These are phyloP conservation scores for Russula dissimulans DNA, from an alignment of 768 basidiomycete genomes.

Conservation along the genomic window DNA sequence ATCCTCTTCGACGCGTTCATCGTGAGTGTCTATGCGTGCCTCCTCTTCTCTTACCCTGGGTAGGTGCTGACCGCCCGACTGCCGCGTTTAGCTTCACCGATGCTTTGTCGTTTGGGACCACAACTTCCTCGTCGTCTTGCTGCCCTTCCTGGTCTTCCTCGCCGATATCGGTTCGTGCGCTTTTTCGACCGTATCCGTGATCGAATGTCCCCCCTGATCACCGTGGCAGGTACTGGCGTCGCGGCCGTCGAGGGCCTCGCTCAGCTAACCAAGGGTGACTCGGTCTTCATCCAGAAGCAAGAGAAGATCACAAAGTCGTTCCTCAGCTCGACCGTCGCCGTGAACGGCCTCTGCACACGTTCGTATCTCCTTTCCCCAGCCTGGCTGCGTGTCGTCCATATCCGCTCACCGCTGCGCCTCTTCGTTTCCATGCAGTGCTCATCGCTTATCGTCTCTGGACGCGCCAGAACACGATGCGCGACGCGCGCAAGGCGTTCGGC, in stretches of 20 bases:
- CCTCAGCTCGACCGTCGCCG: conserved; percentile 21
- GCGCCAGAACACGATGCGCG: conserved; percentile 17
- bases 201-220: neutral
- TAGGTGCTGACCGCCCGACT: neutral
- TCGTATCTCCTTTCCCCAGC: conserved; percentile 1
- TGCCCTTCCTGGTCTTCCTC: conserved; percentile 23
- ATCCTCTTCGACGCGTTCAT: conserved; percentile 25
- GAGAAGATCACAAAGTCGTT: conserved; percentile 22
- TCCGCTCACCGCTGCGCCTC: neutral
- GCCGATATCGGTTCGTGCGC: conserved; percentile 24
- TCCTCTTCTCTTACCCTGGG: neutral
- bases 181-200: neutral
- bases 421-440: conserved; percentile 8
- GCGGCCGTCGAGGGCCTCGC: conserved; percentile 20
- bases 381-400: no score
- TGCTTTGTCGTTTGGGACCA: conserved; percentile 24
- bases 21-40: conserved; percentile 13
- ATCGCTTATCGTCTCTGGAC: conserved; percentile 24
- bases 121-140: conserved; percentile 10
- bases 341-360: conserved; percentile 26
- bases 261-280: conserved; percentile 18
- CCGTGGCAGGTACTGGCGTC: conserved; percentile 18
- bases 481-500: conserved; percentile 13
- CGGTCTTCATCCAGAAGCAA: conserved; percentile 20
- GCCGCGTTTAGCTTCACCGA: conserved; percentile 21